A percentile compares a stretch with the other conserved stretches of the same genome.
Evolutionary conservation across 139 green algal species (phyloP).

Genomic region (Closterium sp.): DNA sequence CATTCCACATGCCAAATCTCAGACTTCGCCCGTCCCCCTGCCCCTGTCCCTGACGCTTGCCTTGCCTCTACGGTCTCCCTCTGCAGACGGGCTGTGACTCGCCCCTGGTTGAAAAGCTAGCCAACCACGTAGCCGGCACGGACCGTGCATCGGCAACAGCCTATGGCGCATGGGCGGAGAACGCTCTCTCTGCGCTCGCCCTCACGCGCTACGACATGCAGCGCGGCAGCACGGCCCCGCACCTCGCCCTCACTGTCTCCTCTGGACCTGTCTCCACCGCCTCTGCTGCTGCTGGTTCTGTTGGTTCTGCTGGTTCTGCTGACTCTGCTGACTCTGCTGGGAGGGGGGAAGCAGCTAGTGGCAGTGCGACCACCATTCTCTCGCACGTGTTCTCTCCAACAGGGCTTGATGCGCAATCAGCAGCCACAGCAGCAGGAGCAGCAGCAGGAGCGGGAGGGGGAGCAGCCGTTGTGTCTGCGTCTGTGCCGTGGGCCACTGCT

Average conservation of each 20-base stretch:
- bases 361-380: background rate
- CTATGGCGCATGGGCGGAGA: background rate
- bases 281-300: background rate
- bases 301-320: background rate
- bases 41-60: no score
- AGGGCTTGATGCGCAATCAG: background rate
- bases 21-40: no score
- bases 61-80: no score
- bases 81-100: background rate
- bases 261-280: background rate
- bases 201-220: slow-evolving; percentile 54
- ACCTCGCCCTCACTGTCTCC: background rate
- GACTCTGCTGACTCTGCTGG: background rate
- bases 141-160: background rate
- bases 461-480: background rate
- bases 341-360: no score
- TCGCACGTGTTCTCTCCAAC: background rate
- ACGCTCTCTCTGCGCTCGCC: slow-evolving; percentile 15
- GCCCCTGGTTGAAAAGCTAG: slow-evolving; percentile 47
- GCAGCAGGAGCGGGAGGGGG: background rate
- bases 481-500: background rate
- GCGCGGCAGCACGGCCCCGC: background rate
- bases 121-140: slow-evolving; percentile 39
- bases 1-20: no score
- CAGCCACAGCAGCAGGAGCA: background rate